Evolutionary conservation across 129 eudicot genomes (phyloP), one percentile per base, ranked within the genome.

Genomic region (Arctium minus): DNA sequence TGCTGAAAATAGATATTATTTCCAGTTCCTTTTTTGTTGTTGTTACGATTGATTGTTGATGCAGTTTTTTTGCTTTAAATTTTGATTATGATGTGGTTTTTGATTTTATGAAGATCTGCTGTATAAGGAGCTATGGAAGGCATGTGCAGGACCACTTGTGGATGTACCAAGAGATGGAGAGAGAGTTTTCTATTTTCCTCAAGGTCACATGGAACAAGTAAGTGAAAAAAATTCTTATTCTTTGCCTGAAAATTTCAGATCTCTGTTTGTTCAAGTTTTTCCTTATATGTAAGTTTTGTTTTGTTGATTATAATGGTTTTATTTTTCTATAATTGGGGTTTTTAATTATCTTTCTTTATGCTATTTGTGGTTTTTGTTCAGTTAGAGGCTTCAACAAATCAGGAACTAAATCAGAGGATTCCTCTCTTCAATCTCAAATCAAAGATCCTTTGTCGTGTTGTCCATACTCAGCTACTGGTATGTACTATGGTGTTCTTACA

Each of bases 171-270:
- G 73, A 48, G 69, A 60, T 67, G 79, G 83, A 67, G 97, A 95
- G 71, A 87, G 86, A 50, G 98, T 95, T 32, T 95, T 79, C 48
- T 95, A 95, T 83, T 95, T 95, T 72, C 98, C 98, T 0, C 98
- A 95, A 74, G 98, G 98, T 1, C 98, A 91, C 75, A 91, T 92
- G 94, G 98, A 95, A 62, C 97, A 95, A 83, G 98, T 95, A 81
- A 73, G 86, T 62, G 1, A 18, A 56, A 18, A 56, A 33, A n/a
- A 8, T 39, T 7, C 15, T 44, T 76, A 39, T 70, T 76, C 2
- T 71, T 64, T 39, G 11, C 18, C n/a, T 70, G 7, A 68, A 76
- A 13, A 9, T 73, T 80, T 56, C 78, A 87, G 87, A 85, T 86
- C 85, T 85, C 68, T 82, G 79, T 78, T 85, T 65, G 17, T 27